Conservation (phyloP, 2,329 filamentous ascomycete species). For the Cladosporium sp. region DNA sequence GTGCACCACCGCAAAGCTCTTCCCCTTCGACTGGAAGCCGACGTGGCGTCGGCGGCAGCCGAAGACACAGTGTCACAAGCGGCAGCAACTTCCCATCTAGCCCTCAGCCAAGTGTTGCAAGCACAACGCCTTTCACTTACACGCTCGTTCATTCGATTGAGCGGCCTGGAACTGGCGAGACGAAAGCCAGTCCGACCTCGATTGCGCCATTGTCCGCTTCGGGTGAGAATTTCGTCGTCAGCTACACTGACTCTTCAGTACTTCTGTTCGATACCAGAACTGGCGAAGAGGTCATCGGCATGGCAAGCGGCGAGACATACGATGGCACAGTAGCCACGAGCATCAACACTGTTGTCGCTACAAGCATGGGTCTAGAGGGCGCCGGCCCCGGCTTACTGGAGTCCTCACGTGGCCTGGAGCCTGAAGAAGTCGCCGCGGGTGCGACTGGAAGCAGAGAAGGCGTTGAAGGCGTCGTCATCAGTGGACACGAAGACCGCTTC, state of each 20-base stretch:
- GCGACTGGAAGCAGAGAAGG: slow-evolving; percentile 71
- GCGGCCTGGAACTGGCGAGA: slow-evolving; percentile 48
- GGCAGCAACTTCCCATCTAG: slow-evolving; percentile 86
- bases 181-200: slow-evolving; percentile 69
- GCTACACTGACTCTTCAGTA: slow-evolving; percentile 83
- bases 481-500: slow-evolving; percentile 91
- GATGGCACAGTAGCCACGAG: slow-evolving; percentile 76
- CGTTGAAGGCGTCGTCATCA: slow-evolving; percentile 90
- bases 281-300: slow-evolving; percentile 83
- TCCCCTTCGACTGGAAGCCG: slow-evolving; percentile 70
- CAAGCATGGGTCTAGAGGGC: slow-evolving; percentile 65
- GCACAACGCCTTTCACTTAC: slow-evolving; percentile 78
- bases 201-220: slow-evolving; percentile 80
- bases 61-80: slow-evolving; percentile 88
- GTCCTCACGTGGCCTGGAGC: slow-evolving; percentile 57
- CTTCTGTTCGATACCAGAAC: slow-evolving; percentile 88
- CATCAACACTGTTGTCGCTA: slow-evolving; percentile 87
- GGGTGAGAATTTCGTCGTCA: slow-evolving; percentile 87
- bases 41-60: slow-evolving; percentile 64
- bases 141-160: slow-evolving; percentile 82
- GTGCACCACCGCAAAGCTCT: slow-evolving; percentile 76
- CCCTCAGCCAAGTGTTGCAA: slow-evolving; percentile 81
- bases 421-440: slow-evolving; percentile 68
- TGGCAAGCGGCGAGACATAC: slow-evolving; percentile 92
- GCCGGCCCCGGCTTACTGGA: slow-evolving; percentile 48